Evolutionary conservation across 2,329 filamentous ascomycete species (phyloP), one percentile per base, ranked within the genome.

Genomic region (Periconia sp.): DNA sequence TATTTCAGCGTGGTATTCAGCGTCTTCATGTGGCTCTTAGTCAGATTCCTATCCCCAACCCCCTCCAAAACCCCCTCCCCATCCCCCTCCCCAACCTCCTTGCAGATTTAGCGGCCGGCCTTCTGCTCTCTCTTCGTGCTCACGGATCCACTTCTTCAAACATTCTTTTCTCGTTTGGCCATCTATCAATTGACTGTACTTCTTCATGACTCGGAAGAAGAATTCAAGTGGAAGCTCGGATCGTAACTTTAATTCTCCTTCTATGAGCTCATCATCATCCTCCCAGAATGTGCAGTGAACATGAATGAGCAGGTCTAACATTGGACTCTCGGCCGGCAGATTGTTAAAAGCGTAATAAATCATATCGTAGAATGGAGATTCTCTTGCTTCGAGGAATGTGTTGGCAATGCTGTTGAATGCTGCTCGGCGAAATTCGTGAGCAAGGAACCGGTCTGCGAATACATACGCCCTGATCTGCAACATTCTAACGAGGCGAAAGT

Each of bases 391-490:
- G 17, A 23, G 31, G 7, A 29, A 18, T 3, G 13, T 17, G 10
- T 30, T 25, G 1, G 43, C 39, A 16, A 29, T 25, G 29, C 18
- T 12, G n/a, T 43, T 40, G 18, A 40, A 41, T 11, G 46, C 15
- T 10, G 48, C 42, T 4, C 18, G 25, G 1, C 43, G 43, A n/a
- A 48, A 45, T 4, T 12, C 15, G 7, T 25, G 26, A 3, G 43
- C 37, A 5, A 45, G n/a, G 17, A 52, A 47, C 1, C 51, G 39
- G 13, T 52, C 48, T 8, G 35, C 48, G 22, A 51, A 41, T 5
- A 38, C 33, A 13, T 49, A 49, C 1, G 37, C n/a, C 12, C 37
- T 47, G 15, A 43, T 39, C 12, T 18, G 40, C 10, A 34, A 22
- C 1, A 17, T n/a, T 4, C 38, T 34, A 11, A 22, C 22, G 19